Evolutionary conservation across 805 yeast genomes (phyloP).

Genomic region (Lachancea nothofagi): DNA sequence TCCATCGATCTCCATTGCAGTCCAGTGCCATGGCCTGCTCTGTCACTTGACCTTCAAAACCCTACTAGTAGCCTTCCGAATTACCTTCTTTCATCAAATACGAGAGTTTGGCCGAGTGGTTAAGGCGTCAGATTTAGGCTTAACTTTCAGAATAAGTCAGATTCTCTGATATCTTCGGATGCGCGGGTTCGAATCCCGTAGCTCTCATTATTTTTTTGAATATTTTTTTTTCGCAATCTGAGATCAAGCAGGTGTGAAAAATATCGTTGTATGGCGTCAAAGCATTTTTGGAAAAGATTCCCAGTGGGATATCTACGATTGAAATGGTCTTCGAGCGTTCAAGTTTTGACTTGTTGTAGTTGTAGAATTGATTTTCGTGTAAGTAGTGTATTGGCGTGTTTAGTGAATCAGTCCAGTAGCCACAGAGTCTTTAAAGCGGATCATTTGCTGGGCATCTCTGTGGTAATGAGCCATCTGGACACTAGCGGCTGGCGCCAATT

Average conservation of each 20-base stretch:
- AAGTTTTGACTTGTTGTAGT: no score
- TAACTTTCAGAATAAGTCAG: constrained; percentile 11
- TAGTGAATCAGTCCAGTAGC: no score
- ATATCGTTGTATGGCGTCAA: not conserved
- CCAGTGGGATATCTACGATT: not conserved
- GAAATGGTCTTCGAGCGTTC: not conserved
- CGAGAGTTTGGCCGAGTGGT: constrained; percentile 32
- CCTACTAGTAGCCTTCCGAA: no score
- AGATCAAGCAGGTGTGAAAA: not conserved
- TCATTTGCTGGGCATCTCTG: not conserved
- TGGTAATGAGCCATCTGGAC: not conserved
- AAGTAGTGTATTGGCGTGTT: no score
- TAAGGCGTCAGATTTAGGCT: constrained; percentile 32
- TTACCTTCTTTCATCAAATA: no score
- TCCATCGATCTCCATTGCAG: no score
- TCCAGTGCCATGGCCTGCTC: no score
- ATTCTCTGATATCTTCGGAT: constrained; percentile 30
- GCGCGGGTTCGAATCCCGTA: constrained; percentile 33
- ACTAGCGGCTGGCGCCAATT: constrained; percentile 2
- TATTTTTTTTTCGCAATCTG: not conserved
- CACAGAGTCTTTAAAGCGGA: no score
- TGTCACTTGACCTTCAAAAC: no score
- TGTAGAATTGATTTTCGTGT: no score
- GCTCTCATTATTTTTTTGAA: constrained; percentile 21
- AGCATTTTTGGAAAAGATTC: not conserved